These are phyloP conservation scores for Lachancea thermotolerans DNA, from an alignment of 805 yeast genomes.

Conservation along the genomic window DNA sequence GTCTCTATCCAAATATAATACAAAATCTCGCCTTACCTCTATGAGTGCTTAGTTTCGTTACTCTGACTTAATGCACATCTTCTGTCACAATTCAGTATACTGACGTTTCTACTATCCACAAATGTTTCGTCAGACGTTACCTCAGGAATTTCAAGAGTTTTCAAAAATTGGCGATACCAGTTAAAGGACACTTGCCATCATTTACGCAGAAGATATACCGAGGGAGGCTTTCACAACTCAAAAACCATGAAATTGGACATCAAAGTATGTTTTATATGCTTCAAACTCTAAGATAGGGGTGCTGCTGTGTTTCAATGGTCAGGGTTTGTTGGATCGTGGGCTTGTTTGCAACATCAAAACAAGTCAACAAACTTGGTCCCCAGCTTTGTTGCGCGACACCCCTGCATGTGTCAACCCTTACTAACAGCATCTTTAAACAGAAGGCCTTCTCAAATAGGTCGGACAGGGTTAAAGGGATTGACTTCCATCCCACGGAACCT, in stretches of 20 bases:
- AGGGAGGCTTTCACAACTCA: background rate
- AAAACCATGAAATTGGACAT: constrained; percentile 7
- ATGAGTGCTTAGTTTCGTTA: too few species aligned
- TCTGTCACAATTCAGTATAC: background rate
- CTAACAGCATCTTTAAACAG: constrained; percentile 33
- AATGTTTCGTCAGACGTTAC: background rate
- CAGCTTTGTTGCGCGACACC: too few species aligned
- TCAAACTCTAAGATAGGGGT: too few species aligned
- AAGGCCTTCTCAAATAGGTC: constrained; percentile 86
- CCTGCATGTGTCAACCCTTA: background rate
- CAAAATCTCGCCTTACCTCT: too few species aligned
- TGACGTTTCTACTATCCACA: background rate
- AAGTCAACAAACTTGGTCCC: too few species aligned
- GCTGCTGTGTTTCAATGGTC: background rate
- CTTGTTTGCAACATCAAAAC: too few species aligned
- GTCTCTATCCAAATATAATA: too few species aligned
- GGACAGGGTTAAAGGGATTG: constrained; percentile 96
- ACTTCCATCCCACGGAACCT: constrained; percentile 96
- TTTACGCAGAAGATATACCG: background rate
- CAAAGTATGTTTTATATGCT: constrained; percentile 1
- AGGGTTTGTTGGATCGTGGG: too few species aligned
- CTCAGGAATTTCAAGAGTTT: background rate
- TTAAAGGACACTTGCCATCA: background rate
- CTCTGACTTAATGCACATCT: too few species aligned
- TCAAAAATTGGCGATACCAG: background rate